Evolutionary conservation across 768 basidiomycete species (phyloP), one percentile per base, ranked within the genome.

Genomic region (Boletus rubropictus): DNA sequence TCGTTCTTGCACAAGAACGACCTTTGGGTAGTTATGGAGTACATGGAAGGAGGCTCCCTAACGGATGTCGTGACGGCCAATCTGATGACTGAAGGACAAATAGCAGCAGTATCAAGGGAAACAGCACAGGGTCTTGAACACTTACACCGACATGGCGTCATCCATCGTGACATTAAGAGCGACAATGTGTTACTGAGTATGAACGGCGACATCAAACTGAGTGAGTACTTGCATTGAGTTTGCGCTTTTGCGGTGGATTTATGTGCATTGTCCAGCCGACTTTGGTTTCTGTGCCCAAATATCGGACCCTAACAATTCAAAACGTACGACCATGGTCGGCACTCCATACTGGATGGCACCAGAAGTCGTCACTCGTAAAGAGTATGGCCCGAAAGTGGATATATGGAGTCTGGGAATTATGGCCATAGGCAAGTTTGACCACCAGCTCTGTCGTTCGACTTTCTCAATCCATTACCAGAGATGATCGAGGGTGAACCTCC

Each of bases 291-390:
- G 93, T 53, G 94, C 94, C 3, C 93, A 96, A 68, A 89, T 96
- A 46, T 91, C 92, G 18, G 89, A 92, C 56, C 77, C 80, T n/a
- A 82, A 82, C 8, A 82, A 86, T 53, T 82, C 91, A 4, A 96
- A 96, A 70, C 84, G 94, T 22, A 95, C 93, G 29, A 96, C 94
- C 29, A 97, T 97, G 94, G 93, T 97, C 41, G 94, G 94, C 3
- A 96, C 94, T 1, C 94, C 94, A 1, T 97, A 97, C 65, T 97
- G 94, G 94, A 96, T 97, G 94, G 94, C 94, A 0, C 94, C 94
- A 0, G 94, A 97, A 65, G 94, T 97, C 39, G 94, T 96, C 54
- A 97, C 93, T 21, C 82, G 93, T 45, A 96, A 96, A 67, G 94
- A 96, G 69, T 96, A 96, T 65, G 94, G 94, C 0, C 89, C 94